Evolutionary conservation across 1,284 basidiomycete species (phyloP), one percentile per base, ranked within the genome.

Genomic region (Golubevia sp.): DNA sequence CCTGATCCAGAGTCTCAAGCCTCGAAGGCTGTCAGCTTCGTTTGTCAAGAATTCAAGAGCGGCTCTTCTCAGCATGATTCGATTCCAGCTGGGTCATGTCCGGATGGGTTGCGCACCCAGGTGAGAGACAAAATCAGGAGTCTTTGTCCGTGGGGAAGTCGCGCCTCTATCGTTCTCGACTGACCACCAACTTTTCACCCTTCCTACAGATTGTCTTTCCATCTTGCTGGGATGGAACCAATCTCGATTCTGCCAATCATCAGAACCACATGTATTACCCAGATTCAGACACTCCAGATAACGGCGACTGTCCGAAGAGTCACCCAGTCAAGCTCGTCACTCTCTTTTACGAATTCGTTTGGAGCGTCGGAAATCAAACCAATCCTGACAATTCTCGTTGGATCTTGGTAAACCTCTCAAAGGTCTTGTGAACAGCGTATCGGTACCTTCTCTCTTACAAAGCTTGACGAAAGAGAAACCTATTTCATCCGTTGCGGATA

Each of bases 201-300:
- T n/a, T n/a, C n/a, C n/a, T n/a, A n/a, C n/a, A n/a, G n/a, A n/a
- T n/a, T n/a, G n/a, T n/a, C n/a, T 84, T 88, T 81, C 87, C 86
- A n/a, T 85, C 86, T 0, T 88, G 87, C 76, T 88, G 87, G 87
- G 86, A 87, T 68, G 87, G 87, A 5, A 74, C 83, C 38, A 85
- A 84, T 49, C 44, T 78, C 48, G 70, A 76, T 34, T 71, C 71
- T 8, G 34, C 75, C 0, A 81, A 86, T 58, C 84, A 85, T 61
- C 73, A 67, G 20, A 77, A 76, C 6, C 86, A 86, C 73, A 78
- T 85, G 74, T 79, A 77, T 0, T 85, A 79, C 60, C 74, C 82
- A 0, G 61, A 64, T 11, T 68, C 74, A 11, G 63, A 86, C 27
- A 59, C 64, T 20, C 61, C 73, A 0, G 87, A 88, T 68, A 86